Conservation (phyloP, 345 rosid species). For the Citrus australasica region DNA sequence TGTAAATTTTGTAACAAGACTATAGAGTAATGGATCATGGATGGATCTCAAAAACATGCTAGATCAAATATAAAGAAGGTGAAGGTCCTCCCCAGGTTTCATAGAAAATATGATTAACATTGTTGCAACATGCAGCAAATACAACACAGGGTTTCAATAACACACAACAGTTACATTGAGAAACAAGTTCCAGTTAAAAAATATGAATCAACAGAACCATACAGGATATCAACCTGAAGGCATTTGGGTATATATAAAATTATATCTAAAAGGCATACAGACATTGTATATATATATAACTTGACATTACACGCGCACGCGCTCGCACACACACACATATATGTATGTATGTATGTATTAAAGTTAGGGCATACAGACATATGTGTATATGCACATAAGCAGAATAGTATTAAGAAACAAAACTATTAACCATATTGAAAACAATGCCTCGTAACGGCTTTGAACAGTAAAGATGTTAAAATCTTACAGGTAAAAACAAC, state of each 20-base stretch:
- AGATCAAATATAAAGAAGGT: neutral
- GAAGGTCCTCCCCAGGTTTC: neutral
- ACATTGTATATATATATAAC: too few species aligned
- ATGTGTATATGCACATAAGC: neutral
- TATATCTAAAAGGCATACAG: neutral
- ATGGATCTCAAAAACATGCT: neutral
- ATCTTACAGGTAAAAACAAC: conserved; percentile 17
- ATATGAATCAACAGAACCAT: neutral
- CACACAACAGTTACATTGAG: neutral
- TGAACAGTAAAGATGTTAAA: neutral
- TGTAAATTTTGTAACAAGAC: neutral
- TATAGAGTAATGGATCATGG: neutral
- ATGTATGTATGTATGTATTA: too few species aligned
- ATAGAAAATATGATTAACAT: neutral
- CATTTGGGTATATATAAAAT: neutral
- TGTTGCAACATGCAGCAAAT: neutral
- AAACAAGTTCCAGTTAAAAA: neutral
- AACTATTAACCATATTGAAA: neutral
- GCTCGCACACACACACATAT: too few species aligned
- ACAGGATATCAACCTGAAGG: neutral
- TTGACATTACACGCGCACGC: neutral
- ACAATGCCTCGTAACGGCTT: neutral
- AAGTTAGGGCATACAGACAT: too few species aligned
- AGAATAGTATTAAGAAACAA: neutral
- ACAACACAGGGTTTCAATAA: neutral